Percentiles rank a stretch among this genome's conserved stretches.
These are phyloP conservation scores for Alternaria sp. DNA, from an alignment of 2,329 filamentous ascomycete species.

Conservation along the genomic window DNA sequence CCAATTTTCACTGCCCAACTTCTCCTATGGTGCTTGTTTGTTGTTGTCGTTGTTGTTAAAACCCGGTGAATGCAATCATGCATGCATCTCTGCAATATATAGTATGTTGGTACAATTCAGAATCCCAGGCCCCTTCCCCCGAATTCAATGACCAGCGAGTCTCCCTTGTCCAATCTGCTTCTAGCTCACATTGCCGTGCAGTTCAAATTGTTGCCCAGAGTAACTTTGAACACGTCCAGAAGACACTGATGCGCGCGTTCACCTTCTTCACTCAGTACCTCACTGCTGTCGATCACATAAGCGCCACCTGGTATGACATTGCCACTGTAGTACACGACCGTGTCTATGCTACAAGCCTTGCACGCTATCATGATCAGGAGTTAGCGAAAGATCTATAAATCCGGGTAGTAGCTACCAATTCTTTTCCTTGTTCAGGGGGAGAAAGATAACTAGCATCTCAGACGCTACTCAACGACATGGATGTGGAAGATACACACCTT, in stretches of 20 bases:
- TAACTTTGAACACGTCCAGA: slow-evolving; percentile 4
- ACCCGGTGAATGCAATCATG: not conserved
- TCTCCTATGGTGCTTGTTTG: not conserved
- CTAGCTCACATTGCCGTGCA: not conserved
- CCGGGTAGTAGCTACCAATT: too few relatives aligned
- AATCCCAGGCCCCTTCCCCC: not conserved
- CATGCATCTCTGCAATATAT: not conserved
- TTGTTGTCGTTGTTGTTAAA: not conserved
- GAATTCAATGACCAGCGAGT: not conserved
- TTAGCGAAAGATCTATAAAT: not conserved
- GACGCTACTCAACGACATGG: too few relatives aligned
- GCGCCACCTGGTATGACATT: slow-evolving; percentile 5
- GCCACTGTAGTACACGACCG: slow-evolving; percentile 10
- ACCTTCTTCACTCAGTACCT: slow-evolving; percentile 1
- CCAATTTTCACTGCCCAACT: not conserved
- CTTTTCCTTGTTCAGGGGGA: too few relatives aligned
- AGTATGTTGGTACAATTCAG: not conserved
- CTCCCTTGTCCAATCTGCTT: not conserved
- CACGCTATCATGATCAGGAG: not conserved
- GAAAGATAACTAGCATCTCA: too few relatives aligned
- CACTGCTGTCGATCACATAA: slow-evolving; percentile 15
- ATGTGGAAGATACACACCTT: not conserved
- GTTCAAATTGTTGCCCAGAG: slow-evolving; percentile 7
- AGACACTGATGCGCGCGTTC: slow-evolving; percentile 9
- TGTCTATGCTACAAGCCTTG: not conserved